These are phyloP conservation scores for Mycena sp. DNA, from an alignment of 1,284 basidiomycete genomes.

Conservation along the genomic window DNA sequence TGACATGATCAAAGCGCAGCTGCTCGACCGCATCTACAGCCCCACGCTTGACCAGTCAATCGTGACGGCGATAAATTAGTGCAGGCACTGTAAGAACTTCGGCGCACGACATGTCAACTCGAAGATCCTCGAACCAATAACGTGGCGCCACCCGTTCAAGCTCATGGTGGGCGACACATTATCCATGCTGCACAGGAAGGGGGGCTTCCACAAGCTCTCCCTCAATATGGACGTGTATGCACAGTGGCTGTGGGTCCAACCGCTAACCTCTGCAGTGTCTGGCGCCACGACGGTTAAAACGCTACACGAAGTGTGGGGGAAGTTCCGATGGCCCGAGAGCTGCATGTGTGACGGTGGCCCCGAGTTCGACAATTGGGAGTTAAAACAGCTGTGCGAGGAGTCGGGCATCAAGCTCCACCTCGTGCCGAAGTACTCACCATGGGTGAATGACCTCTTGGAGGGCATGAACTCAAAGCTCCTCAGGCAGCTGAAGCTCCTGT, in stretches of 20 bases:
- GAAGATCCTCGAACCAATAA: slow-evolving; percentile 47
- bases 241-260: slow-evolving; percentile 7
- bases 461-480: too few relatives aligned
- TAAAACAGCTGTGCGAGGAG: too few relatives aligned
- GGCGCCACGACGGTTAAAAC: too few relatives aligned
- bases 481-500: too few relatives aligned
- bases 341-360: too few relatives aligned
- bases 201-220: slow-evolving; percentile 32
- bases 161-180: slow-evolving; percentile 46
- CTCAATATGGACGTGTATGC: slow-evolving; percentile 5
- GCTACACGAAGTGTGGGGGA: too few relatives aligned
- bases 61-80: slow-evolving; percentile 40
- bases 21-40: slow-evolving; percentile 39
- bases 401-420: too few relatives aligned
- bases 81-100: slow-evolving; percentile 39
- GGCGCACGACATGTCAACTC: slow-evolving; percentile 34
- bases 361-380: too few relatives aligned
- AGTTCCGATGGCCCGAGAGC: too few relatives aligned
- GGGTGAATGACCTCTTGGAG: too few relatives aligned
- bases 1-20: slow-evolving; percentile 39
- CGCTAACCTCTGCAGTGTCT: too few relatives aligned
- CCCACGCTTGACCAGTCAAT: slow-evolving; percentile 43
- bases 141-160: slow-evolving; percentile 45
- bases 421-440: too few relatives aligned
- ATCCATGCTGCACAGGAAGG: slow-evolving; percentile 43